phyloP scores from a whole-genome alignment of 805 yeast species.

The Saccharomycopsis microspora region DNA sequence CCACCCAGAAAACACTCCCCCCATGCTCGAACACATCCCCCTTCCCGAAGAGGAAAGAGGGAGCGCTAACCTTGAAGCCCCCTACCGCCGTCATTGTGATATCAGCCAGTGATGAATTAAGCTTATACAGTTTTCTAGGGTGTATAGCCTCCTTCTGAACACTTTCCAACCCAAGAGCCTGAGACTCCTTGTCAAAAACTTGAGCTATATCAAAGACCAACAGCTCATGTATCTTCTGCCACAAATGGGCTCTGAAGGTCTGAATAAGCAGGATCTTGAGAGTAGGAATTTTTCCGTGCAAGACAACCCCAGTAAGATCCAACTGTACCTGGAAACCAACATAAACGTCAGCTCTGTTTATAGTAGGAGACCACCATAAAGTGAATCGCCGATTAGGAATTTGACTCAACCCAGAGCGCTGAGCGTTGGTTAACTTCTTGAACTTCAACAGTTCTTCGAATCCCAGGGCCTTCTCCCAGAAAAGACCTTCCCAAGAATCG shows the following conservation, averaged over 20 bases:
- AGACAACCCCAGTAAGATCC: slow-evolving; percentile 90
- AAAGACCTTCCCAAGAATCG: slow-evolving; percentile 96
- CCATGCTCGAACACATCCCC: slow-evolving; percentile 52
- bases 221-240: slow-evolving; percentile 98
- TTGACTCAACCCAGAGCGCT: slow-evolving; percentile 92
- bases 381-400: slow-evolving; percentile 97
- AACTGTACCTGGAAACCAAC: slow-evolving; percentile 95
- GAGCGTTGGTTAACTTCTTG: slow-evolving; percentile 93
- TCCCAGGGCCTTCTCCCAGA: slow-evolving; percentile 98
- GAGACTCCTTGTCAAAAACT: slow-evolving; percentile 79
- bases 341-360: slow-evolving; percentile 93
- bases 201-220: slow-evolving; percentile 89
- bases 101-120: slow-evolving; percentile 95
- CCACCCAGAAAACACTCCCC: slow-evolving; percentile 73
- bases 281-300: slow-evolving; percentile 97
- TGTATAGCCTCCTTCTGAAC: slow-evolving; percentile 91
- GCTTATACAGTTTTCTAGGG: slow-evolving; percentile 93
- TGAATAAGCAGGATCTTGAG: slow-evolving; percentile 90
- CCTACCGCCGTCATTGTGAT: slow-evolving; percentile 62
- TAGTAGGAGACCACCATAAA: slow-evolving; percentile 99
- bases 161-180: slow-evolving; percentile 67
- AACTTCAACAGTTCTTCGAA: slow-evolving; percentile 93
- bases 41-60: slow-evolving; percentile 66
- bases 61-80: slow-evolving; percentile 75
- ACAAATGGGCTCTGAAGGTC: slow-evolving; percentile 92